phyloP scores from a whole-genome alignment of 2,329 filamentous ascomycete genomes.

The Falciphora oryzae region DNA sequence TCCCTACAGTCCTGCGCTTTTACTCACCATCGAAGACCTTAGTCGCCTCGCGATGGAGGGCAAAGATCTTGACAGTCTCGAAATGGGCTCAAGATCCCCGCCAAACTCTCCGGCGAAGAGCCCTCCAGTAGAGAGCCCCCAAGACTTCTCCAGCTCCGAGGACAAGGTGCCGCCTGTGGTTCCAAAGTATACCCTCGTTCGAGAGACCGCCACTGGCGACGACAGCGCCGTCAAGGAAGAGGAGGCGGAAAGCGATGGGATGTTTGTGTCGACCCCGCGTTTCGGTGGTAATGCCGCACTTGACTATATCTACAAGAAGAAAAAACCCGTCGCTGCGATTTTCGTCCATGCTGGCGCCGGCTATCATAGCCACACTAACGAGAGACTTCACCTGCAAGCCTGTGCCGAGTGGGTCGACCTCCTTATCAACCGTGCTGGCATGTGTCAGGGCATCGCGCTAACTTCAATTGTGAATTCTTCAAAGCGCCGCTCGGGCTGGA shows the following conservation, averaged over 20 bases:
- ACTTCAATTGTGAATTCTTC: not conserved
- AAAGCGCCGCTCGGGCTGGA: constrained; percentile 72
- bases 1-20: not conserved
- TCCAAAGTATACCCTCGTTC: not conserved
- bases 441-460: not conserved
- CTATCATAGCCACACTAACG: constrained; percentile 84
- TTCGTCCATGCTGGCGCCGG: constrained; percentile 96
- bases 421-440: too few relatives aligned
- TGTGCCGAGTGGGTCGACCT: constrained; percentile 72
- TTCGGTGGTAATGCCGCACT: constrained; percentile 9
- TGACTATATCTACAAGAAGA: constrained; percentile 7
- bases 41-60: not conserved
- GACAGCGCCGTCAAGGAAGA: not conserved
- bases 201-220: not conserved
- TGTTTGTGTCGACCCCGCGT: not conserved
- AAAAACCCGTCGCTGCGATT: constrained; percentile 50
- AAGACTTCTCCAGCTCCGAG: not conserved
- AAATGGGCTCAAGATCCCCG: not conserved
- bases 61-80: not conserved
- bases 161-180: not conserved
- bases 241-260: not conserved
- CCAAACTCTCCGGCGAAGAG: not conserved
- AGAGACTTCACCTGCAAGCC: constrained; percentile 74
- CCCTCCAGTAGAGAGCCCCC: not conserved
- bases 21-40: not conserved